Percentiles rank a stretch among this genome's conserved stretches.
phyloP scores from a whole-genome alignment of 2,329 filamentous ascomycete genomes.

The Fusarium verticillioides region DNA sequence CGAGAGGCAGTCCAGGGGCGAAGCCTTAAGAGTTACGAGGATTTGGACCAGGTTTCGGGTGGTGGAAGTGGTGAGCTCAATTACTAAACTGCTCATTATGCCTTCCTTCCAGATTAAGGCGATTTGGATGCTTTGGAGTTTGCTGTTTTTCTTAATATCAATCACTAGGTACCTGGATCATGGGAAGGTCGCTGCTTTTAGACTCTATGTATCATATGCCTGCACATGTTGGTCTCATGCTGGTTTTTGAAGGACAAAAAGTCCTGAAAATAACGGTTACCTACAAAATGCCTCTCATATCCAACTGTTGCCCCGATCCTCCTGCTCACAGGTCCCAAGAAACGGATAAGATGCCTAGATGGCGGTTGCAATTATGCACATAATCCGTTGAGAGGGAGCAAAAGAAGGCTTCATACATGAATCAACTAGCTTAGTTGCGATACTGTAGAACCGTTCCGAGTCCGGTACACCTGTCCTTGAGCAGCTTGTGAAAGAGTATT shows the following conservation, averaged over 20 bases:
- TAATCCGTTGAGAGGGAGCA: background rate
- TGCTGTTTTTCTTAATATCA: constrained; percentile 26
- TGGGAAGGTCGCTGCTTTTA: constrained; percentile 9
- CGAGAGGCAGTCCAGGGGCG: constrained; percentile 92
- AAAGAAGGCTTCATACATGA: background rate
- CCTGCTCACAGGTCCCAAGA: background rate
- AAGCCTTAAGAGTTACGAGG: constrained; percentile 96
- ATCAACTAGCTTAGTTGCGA: background rate
- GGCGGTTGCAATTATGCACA: background rate
- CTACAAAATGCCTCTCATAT: constrained; percentile 4
- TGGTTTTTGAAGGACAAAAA: background rate
- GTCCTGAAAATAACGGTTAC: constrained; percentile 3
- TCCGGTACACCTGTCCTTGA: background rate
- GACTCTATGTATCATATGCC: constrained; percentile 40
- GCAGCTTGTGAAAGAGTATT: background rate
- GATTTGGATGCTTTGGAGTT: constrained; percentile 27
- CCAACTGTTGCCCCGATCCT: too few species aligned
- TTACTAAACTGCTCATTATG: constrained; percentile 68
- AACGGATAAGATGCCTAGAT: background rate
- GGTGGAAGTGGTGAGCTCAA: constrained; percentile 86
- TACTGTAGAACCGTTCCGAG: background rate
- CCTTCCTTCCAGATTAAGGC: background rate
- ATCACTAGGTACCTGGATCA: constrained; percentile 23
- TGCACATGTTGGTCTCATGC: constrained; percentile 15
- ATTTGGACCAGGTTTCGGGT: constrained; percentile 86